Percentiles rank a stretch among this genome's conserved stretches.
Conservation (phyloP, 169 alveolate genomes). For the Sarcocystis neurona region DNA sequence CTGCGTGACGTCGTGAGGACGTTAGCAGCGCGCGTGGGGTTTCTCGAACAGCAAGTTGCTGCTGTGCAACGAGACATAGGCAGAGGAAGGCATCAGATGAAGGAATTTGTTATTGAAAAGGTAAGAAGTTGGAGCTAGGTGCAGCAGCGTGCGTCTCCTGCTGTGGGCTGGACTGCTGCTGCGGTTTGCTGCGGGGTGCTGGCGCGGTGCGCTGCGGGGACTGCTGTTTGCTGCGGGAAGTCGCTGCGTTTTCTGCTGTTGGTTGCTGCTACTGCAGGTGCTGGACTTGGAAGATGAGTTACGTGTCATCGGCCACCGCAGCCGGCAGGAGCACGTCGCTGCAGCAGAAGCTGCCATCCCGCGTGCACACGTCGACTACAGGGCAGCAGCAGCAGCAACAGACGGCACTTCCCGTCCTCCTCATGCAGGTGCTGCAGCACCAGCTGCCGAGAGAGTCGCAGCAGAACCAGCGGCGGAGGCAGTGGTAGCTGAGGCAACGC, state of each 20-base stretch:
- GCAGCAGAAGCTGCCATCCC: too few species aligned
- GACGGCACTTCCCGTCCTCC: too few species aligned
- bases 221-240: background rate
- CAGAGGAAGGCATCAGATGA: background rate
- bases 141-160: background rate
- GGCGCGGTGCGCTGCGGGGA: background rate
- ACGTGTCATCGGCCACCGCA: background rate
- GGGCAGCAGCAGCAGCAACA: too few species aligned
- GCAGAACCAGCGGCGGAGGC: too few species aligned
- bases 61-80: background rate
- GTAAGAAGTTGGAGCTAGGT: background rate
- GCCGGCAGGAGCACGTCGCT: background rate
- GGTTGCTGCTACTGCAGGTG: background rate
- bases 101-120: constrained; percentile 11
- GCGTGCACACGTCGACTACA: too few species aligned
- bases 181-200: background rate
- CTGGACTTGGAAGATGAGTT: constrained; percentile 16
- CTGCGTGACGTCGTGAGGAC: background rate
- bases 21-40: background rate
- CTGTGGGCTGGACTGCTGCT: background rate
- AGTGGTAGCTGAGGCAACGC: too few species aligned
- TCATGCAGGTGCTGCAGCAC: too few species aligned
- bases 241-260: background rate
- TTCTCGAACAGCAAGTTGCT: background rate
- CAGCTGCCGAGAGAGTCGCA: too few species aligned